Base-by-base conservation (phyloP, 2,329 filamentous ascomycete species). In the Xylaria sp. region DNA sequence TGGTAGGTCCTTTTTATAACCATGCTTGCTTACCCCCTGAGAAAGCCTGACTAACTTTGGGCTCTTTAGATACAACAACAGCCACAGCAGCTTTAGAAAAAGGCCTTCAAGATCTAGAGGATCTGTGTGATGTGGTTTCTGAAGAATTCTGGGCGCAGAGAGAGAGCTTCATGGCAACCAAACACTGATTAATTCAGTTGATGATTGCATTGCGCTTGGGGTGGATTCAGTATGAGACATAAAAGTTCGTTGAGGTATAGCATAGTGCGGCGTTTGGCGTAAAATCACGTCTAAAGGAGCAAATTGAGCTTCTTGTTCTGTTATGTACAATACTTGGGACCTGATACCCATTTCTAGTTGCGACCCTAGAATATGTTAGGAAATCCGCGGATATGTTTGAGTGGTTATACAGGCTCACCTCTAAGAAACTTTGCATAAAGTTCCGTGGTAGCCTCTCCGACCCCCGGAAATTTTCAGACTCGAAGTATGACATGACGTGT, bases 401-500 rank as follows among this genome's bases (percentile, higher is more conserved):
- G n/a, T 55, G 21, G 10, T 9, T 13, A 59, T 54, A 1, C 25
- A 63, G 65, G 80, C 89, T 80, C 84, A 94, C 96, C 92, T 98
- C 93, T 77, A 99, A 85, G 85, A 99, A 99, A 59, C 93, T 93
- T 75, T 90, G 88, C 84, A 99, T 97, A 84, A 99, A 99, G 85
- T 89, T 96, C 77, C 89, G 89, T 47, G 95, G 95, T 82, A 98
- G 83, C 80, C 89, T 90, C 75, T 93, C 81, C 86, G 92, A 81
- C 89, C 93, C 85, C 90, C 93, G 84, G 79, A 88, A 88, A 81
- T 87, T 88, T 82, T 98, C 94, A 76, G 90, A 87, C 79, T 94
- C 90, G 87, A 98, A 99, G 83, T 97, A 99, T 77, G 96, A 94
- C 88, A 99, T 93, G 75, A 99, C 88, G 81, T 99, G 96, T 72